Conservation (phyloP, 2,329 filamentous ascomycete species). For the Colletotrichum karsti region DNA sequence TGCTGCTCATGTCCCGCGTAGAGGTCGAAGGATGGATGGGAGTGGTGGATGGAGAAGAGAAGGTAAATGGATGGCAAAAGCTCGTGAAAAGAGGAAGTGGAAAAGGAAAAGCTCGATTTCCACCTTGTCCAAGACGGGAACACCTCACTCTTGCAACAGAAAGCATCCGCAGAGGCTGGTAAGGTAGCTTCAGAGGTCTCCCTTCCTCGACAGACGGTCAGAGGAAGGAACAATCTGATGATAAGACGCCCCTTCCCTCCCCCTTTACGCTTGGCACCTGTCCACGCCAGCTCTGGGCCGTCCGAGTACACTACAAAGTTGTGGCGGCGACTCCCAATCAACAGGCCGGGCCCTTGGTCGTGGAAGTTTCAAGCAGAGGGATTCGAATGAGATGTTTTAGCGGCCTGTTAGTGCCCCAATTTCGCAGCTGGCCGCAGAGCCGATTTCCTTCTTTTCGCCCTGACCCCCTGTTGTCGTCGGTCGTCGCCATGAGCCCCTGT, state of each 20-base stretch:
- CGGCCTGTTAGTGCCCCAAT: neutral
- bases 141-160: neutral
- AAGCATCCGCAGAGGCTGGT: neutral
- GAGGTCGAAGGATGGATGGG: neutral
- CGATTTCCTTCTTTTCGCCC: neutral
- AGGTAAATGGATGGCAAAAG: neutral
- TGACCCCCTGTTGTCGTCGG: neutral
- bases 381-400: conserved; percentile 14
- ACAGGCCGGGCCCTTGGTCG: conserved; percentile 10
- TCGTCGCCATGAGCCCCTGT: conserved; percentile 1
- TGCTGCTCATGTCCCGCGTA: neutral
- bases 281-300: conserved; percentile 5
- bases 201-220: neutral
- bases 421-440: neutral
- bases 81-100: neutral
- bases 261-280: conserved; percentile 5
- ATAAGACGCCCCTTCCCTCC: conserved; percentile 1
- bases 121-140: neutral
- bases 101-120: neutral
- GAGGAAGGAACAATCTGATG: neutral
- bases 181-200: neutral
- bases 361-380: conserved; percentile 11
- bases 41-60: neutral
- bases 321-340: neutral
- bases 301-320: neutral